Base-by-base conservation (phyloP, 2,329 filamentous ascomycete genomes). In the Talaromyces rugulosus region DNA sequence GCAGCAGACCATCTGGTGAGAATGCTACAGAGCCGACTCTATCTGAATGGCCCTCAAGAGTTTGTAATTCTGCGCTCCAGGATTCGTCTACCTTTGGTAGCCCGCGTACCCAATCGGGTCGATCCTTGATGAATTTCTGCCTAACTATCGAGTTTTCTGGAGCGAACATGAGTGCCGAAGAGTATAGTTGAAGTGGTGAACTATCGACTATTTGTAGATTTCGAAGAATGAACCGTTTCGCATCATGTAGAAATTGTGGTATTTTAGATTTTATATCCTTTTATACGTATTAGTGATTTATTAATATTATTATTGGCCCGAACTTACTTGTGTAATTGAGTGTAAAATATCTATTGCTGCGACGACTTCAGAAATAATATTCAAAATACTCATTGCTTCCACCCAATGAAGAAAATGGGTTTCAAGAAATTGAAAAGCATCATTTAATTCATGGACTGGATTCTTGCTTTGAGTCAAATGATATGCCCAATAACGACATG, bases 171-270 rank as follows among this genome's bases (percentile, higher is more conserved):
- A 77, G 64, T 4, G 69, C 74, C 9, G 70, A 69, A 23, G 16
- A 68, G 62, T 77, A 77, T 16, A 72, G 40, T 62, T 77, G 73
- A 36, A 78, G 71, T 3, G 75, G 75, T 7, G 68, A 67, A 23
- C n/a, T n/a, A n/a, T 74, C 66, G 42, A 69, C 64, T 42, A 75
- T 67, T 16, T 68, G 64, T 27, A 63, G 44, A 61, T 70, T 68
- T 58, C 63, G 64, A 0, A 73, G 64, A 40, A 74, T 42, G 63
- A 77, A 75, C 34, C 69, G 63, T 42, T 56, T 67, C 33, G 69
- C 68, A 66, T 77, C 73, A 23, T 70, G 34, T 4, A 74, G 60
- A 58, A 75, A 73, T 4, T 60, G 58, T 1, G 52, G 58, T 7
- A 70, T 47, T 40, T 52, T 14, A 23, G 52, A 27, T 59, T 33